Evolutionary conservation across 73 alveolate species (phyloP), one percentile per base, ranked within the genome.

Genomic region (Blepharisma stoltei): DNA sequence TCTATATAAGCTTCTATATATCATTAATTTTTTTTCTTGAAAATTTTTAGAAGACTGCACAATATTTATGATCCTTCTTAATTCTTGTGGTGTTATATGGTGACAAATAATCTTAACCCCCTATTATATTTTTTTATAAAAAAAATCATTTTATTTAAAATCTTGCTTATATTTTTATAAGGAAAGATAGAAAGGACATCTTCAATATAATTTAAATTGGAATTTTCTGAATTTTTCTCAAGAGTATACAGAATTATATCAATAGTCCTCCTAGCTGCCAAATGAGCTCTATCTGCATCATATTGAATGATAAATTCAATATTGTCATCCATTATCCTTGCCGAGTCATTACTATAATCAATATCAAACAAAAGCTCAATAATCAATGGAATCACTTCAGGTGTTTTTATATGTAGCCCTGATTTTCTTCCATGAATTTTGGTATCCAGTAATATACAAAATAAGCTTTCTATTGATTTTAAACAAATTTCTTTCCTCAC

Each of bases 21-120:
- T 14, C 14, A 60, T 60, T 25, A 14, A 18, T 11, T 25, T n/a
- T 60, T 60, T 60, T 60, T 60, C 73, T 20, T 25, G 37, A 5
- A 8, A 14, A 14, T 60, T 60, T 20, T 8, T 9, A 5, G n/a
- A 20, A 14, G 18, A 14, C 5, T 25, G 38, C n/a, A n/a, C 45
- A 38, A 60, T 60, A 14, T 60, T 38, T 60, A 60, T 60, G 37
- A 60, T 60, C 23, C 23, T 60, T 25, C 23, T 60, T 25, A 60
- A 38, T 25, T 60, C 73, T 25, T 60, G 73, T 1, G 73, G 73
- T 14, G 73, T 60, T n/a, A 60, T 60, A 25, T 60, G 73, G 23
- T 60, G 73, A 25, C 73, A 60, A 60, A 60, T 60, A 18, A 60
- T 38, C 14, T 14, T 8, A n/a, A n/a, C n/a, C n/a, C n/a, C n/a